Percentiles rank a stretch among this genome's conserved stretches.
phyloP scores from a whole-genome alignment of 345 rosid genomes.

The Crucihimalaya himalaica region DNA sequence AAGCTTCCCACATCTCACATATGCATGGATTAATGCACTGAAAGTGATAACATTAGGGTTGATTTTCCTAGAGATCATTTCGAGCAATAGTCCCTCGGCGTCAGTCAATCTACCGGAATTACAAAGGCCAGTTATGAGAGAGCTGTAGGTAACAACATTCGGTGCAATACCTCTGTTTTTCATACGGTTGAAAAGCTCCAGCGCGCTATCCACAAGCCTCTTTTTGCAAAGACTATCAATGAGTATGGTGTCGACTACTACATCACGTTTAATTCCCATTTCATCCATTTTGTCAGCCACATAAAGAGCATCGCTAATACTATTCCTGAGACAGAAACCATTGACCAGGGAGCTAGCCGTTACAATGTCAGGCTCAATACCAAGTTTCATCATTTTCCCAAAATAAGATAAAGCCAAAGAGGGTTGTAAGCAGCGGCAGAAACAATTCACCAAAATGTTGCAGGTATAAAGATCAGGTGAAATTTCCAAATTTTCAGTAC shows the following conservation, averaged over 20 bases:
- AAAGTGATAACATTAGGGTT: constrained; percentile 32
- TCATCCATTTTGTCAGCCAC: constrained; percentile 24
- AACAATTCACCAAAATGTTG: constrained; percentile 36
- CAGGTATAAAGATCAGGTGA: constrained; percentile 38
- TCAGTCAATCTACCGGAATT: constrained; percentile 13
- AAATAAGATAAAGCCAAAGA: constrained; percentile 25
- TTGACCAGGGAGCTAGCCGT: constrained; percentile 27
- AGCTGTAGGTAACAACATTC: constrained; percentile 34
- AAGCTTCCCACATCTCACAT: constrained; percentile 1
- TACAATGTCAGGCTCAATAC: constrained; percentile 34
- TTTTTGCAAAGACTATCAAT: constrained; percentile 33
- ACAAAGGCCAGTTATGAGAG: constrained; percentile 38
- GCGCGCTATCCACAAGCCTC: background rate
- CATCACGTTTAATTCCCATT: constrained; percentile 23
- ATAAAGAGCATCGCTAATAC: background rate
- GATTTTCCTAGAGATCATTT: constrained; percentile 20
- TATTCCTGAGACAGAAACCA: constrained; percentile 21
- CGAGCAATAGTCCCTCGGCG: background rate
- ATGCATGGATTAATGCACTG: constrained; percentile 28
- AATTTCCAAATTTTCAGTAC: background rate
- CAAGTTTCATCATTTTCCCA: constrained; percentile 37
- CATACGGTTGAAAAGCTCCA: constrained; percentile 6
- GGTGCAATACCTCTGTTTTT: constrained; percentile 11
- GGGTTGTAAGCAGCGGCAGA: constrained; percentile 26
- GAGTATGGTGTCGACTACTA: constrained; percentile 21